Conservation (phyloP, 164 flowering plant species). For the Vitis riparia region DNA sequence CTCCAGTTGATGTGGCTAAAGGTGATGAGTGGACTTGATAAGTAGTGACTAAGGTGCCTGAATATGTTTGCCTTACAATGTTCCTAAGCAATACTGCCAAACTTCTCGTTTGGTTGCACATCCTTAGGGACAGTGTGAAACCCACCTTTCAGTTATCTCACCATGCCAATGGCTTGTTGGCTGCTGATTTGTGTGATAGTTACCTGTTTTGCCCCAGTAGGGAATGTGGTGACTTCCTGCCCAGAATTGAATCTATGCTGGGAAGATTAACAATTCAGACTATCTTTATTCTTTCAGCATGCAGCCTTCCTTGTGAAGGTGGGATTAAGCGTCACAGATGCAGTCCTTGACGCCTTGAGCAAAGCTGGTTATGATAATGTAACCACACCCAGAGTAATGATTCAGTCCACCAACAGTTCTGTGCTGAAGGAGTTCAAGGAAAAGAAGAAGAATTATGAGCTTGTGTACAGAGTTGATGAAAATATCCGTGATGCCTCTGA, state of each 20-base stretch:
- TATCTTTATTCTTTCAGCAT: conserved; percentile 50
- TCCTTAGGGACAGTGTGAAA: too few species aligned
- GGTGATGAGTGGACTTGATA: too few species aligned
- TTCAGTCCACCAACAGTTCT: conserved; percentile 70
- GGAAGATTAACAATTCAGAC: conserved; percentile 1
- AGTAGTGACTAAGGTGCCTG: too few species aligned
- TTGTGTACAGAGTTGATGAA: conserved; percentile 65
- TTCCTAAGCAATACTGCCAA: too few species aligned
- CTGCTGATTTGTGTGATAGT: too few species aligned
- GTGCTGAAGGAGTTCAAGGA: conserved; percentile 54
- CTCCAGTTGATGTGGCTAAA: background rate
- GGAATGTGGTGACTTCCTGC: background rate
- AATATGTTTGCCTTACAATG: too few species aligned
- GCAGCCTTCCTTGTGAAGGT: conserved; percentile 75
- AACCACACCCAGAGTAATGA: conserved; percentile 51
- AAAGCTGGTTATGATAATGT: conserved; percentile 53
- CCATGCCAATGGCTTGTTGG: too few species aligned
- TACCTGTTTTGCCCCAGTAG: too few species aligned
- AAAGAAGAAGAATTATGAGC: conserved; percentile 46
- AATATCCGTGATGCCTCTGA: conserved; percentile 42
- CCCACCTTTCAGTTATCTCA: too few species aligned
- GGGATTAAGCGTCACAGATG: conserved; percentile 49
- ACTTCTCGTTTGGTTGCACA: too few species aligned
- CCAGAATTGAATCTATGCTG: too few species aligned
- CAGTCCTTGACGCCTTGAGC: conserved; percentile 54